Evolutionary conservation across 2,329 filamentous ascomycete species (phyloP).

Genomic region (Blumeriella jaapii): DNA sequence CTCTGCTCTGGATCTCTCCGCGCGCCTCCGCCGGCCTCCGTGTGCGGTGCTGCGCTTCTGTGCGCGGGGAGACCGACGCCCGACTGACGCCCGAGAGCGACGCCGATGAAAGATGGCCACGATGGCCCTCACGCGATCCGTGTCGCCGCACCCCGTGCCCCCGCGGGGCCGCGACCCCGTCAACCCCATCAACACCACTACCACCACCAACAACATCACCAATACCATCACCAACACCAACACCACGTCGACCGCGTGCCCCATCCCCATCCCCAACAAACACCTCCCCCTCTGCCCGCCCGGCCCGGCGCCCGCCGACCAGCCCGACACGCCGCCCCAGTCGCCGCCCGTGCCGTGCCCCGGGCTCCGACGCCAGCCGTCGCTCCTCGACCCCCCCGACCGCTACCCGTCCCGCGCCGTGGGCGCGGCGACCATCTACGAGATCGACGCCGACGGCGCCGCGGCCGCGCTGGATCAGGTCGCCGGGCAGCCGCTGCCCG

Average conservation of each 20-base stretch:
- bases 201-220: slow-evolving; percentile 38
- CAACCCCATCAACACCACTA: slow-evolving; percentile 41
- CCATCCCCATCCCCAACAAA: slow-evolving; percentile 69
- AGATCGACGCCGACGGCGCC: slow-evolving; percentile 57
- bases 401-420: slow-evolving; percentile 42
- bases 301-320: slow-evolving; percentile 49
- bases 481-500: slow-evolving; percentile 70
- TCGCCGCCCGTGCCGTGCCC: slow-evolving; percentile 54
- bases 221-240: slow-evolving; percentile 38
- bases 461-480: slow-evolving; percentile 64
- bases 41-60: too few species aligned
- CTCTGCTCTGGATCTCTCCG: too few species aligned
- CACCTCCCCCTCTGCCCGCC: slow-evolving; percentile 84
- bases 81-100: too few species aligned
- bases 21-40: too few species aligned
- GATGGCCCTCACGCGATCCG: too few species aligned
- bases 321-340: slow-evolving; percentile 49
- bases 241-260: slow-evolving; percentile 42
- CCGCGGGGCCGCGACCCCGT: slow-evolving; percentile 30
- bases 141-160: too few species aligned
- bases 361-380: slow-evolving; percentile 44
- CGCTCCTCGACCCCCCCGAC: slow-evolving; percentile 65
- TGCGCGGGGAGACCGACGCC: too few species aligned
- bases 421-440: slow-evolving; percentile 51
- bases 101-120: too few species aligned